Conservation (phyloP, 2,329 filamentous ascomycete genomes). For the Incumbomyces lentus region DNA sequence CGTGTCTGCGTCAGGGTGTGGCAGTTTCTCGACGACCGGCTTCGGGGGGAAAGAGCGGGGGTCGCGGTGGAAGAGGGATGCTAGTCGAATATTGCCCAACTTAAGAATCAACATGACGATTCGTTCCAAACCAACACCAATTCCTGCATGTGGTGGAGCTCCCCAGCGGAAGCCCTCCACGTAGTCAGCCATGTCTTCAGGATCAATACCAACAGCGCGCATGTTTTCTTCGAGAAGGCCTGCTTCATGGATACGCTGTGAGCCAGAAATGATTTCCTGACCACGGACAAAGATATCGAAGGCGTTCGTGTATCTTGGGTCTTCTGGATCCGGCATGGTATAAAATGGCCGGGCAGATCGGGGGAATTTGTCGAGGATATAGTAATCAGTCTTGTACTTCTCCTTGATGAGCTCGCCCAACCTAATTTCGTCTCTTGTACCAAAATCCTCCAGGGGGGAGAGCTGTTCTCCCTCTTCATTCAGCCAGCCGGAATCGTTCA, state of each 20-base stretch:
- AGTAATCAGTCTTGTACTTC: constrained; percentile 82
- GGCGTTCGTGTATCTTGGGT: constrained; percentile 70
- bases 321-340: constrained; percentile 68
- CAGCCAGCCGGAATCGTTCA: constrained; percentile 66
- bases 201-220: constrained; percentile 62
- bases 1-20: constrained; percentile 81
- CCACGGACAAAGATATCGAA: constrained; percentile 93
- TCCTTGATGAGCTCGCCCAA: constrained; percentile 76
- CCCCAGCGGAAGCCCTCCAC: constrained; percentile 80
- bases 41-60: constrained; percentile 72
- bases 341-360: constrained; percentile 78
- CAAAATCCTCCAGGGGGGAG: constrained; percentile 66
- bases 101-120: constrained; percentile 77
- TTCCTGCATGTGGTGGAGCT: constrained; percentile 79
- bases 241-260: constrained; percentile 82
- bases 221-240: constrained; percentile 66
- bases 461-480: constrained; percentile 66
- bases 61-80: constrained; percentile 77
- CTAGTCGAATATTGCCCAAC: constrained; percentile 79
- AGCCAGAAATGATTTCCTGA: constrained; percentile 84
- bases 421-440: constrained; percentile 76
- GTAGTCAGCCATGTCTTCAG: constrained; percentile 81
- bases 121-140: constrained; percentile 81
- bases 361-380: constrained; percentile 89
- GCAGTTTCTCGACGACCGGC: constrained; percentile 52